Base-by-base conservation (phyloP, 2,329 filamentous ascomycete genomes). In the Teratosphaeriaceae sp. region DNA sequence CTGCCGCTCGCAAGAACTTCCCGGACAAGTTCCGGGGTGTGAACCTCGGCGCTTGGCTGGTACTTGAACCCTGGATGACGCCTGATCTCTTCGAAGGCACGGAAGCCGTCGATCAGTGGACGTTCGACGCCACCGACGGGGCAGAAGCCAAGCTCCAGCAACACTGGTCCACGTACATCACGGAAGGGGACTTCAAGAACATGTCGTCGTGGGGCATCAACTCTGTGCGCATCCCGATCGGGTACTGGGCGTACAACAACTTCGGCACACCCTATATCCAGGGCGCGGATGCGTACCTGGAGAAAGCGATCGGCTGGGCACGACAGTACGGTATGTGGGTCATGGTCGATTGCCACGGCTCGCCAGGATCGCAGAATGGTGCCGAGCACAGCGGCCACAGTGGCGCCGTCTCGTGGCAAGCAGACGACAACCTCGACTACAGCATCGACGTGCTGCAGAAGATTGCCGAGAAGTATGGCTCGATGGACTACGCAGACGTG, bases 281-380 rank as follows among this genome's bases (percentile, higher is more conserved):
- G 43, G 70, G 70, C 3, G 67, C 68, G 7, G 66, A 73, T 18
- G 51, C 51, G 1, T 75, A 74, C 44, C 60, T 75, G 2, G 68
- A 73, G 39, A 57, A 64, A n/a, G 71, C 69, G 13, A 67, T 74
- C 26, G 64, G 64, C 12, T 75, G 71, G 71, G 71, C 72, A 2
- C 54, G 66, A 8, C 54, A 57, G 21, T 58, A 65, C 13, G 65
- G 65, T 2, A 55, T 74, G 33, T 68, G 72, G 53, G 66, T 75
- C 9, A 66, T 72, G 51, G 66, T 76, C 19, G 73, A 76, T 49
- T 62, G 72, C n/a, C 72, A 75, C 50, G 71, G 67, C 24, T 67
- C 68, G 3, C 71, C 72, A 13, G 67, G 67, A 18, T 69, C 62
- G 3, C 72, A 75, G 49, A 76, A 76, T 50, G 74, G 73, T 9